Evolutionary conservation across 169 alveolate genomes (phyloP).

Genomic region (Besnoitia besnoiti): DNA sequence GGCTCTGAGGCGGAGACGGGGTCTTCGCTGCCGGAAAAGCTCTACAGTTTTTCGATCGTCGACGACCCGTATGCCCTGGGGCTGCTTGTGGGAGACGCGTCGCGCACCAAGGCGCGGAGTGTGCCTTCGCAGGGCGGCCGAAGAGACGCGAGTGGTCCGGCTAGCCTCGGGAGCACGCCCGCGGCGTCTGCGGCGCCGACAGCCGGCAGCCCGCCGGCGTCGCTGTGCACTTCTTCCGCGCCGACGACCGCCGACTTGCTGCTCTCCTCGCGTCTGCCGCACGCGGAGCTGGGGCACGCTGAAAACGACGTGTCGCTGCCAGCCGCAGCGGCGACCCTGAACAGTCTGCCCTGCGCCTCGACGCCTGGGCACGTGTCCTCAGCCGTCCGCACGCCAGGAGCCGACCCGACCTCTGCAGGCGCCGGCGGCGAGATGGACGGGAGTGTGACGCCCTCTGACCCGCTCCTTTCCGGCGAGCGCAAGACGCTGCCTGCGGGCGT

Average conservation of each 20-base stretch:
- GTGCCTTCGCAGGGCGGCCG: background rate
- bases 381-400: background rate
- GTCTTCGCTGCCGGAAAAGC: background rate
- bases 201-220: background rate
- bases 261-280: background rate
- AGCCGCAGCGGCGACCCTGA: no score
- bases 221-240: background rate
- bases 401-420: background rate
- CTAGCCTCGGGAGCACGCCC: background rate
- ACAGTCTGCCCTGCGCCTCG: background rate
- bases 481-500: constrained; percentile 10
- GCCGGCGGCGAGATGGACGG: background rate
- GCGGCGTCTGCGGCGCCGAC: background rate
- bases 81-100: constrained; percentile 28
- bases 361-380: background rate
- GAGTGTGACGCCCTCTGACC: background rate
- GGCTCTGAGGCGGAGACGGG: background rate
- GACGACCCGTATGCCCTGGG: constrained; percentile 26
- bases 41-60: background rate
- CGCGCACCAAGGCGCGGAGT: background rate
- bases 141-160: background rate
- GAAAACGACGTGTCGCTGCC: background rate
- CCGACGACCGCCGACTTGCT: background rate
- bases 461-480: background rate
- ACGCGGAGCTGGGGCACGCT: background rate